These are phyloP conservation scores for Laetiporus sulphureus DNA, from an alignment of 1,284 basidiomycete species.

Conservation along the genomic window DNA sequence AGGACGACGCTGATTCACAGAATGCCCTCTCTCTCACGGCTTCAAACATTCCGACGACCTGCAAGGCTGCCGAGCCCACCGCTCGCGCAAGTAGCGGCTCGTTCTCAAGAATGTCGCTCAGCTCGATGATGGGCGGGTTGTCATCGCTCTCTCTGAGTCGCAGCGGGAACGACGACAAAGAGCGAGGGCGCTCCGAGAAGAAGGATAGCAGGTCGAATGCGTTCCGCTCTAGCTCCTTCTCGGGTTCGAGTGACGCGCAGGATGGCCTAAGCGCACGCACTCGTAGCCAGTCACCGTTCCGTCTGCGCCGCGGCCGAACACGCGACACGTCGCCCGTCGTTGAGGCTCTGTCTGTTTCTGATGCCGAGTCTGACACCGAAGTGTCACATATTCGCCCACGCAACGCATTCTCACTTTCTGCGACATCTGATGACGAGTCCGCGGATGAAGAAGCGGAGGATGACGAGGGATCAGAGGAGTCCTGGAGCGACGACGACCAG, in stretches of 20 bases:
- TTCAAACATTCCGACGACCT: slow-evolving; percentile 28
- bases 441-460: slow-evolving; percentile 41
- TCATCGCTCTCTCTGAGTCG: slow-evolving; percentile 54
- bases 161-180: slow-evolving; percentile 32
- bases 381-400: slow-evolving; percentile 46
- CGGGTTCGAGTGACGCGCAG: slow-evolving; percentile 24
- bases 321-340: slow-evolving; percentile 69
- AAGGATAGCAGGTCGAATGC: slow-evolving; percentile 27
- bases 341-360: slow-evolving; percentile 66
- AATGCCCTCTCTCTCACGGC: slow-evolving; percentile 47
- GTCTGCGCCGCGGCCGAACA: slow-evolving; percentile 49
- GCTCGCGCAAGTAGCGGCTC: slow-evolving; percentile 29
- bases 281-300: slow-evolving; percentile 69
- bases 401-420: slow-evolving; percentile 62
- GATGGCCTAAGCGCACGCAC: slow-evolving; percentile 36
- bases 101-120: slow-evolving; percentile 57
- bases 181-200: slow-evolving; percentile 48
- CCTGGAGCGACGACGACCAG: slow-evolving; percentile 46
- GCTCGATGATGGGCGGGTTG: slow-evolving; percentile 64
- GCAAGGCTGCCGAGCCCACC: slow-evolving; percentile 22
- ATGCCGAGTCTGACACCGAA: slow-evolving; percentile 55
- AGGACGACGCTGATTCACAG: slow-evolving; percentile 38
- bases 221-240: slow-evolving; percentile 47
- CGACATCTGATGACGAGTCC: slow-evolving; percentile 40
- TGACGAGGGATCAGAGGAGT: slow-evolving; percentile 25